Conservation (phyloP, 768 basidiomycete genomes). For the Boletus rufocinnamomeus region DNA sequence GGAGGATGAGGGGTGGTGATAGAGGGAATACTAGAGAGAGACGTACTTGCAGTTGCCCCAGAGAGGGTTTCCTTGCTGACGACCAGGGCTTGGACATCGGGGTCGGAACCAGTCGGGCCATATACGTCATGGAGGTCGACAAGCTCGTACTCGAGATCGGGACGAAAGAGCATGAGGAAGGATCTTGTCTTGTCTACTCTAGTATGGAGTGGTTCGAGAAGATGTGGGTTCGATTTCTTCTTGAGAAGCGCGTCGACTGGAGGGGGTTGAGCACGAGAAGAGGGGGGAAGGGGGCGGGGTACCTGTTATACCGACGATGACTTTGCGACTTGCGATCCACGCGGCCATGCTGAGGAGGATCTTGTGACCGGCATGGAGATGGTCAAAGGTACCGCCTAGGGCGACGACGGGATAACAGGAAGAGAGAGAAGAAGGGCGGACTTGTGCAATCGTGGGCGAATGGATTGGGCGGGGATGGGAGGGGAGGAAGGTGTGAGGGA, state of each 20-base stretch:
- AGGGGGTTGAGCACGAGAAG: slow-evolving; percentile 15
- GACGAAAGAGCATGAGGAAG: slow-evolving; percentile 74
- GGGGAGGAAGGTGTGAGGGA: slow-evolving; percentile 33
- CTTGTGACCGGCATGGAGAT: slow-evolving; percentile 96
- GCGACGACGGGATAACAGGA: slow-evolving; percentile 66
- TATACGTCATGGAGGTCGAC: slow-evolving; percentile 82
- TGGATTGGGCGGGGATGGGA: slow-evolving; percentile 12
- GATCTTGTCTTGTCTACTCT: slow-evolving; percentile 60
- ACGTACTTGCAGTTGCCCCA: slow-evolving; percentile 72
- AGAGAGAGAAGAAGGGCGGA: neutral
- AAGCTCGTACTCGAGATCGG: slow-evolving; percentile 63
- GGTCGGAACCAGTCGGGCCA: slow-evolving; percentile 88
- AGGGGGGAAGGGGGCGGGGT: slow-evolving; percentile 20
- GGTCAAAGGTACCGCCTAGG: slow-evolving; percentile 96
- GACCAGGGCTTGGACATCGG: slow-evolving; percentile 88
- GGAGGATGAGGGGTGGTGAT: neutral
- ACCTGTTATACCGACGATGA: slow-evolving; percentile 93
- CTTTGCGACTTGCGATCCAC: slow-evolving; percentile 73
- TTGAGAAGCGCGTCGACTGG: slow-evolving; percentile 69
- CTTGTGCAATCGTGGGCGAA: neutral
- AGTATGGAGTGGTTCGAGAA: slow-evolving; percentile 60
- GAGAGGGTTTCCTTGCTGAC: slow-evolving; percentile 85
- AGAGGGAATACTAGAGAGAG: slow-evolving; percentile 11
- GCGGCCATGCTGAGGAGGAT: slow-evolving; percentile 92
- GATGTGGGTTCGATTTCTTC: slow-evolving; percentile 68